These are phyloP conservation scores for Gaertneriomyces sp. DNA, from an alignment of 192 early-diverging fungal species.

Conservation along the genomic window DNA sequence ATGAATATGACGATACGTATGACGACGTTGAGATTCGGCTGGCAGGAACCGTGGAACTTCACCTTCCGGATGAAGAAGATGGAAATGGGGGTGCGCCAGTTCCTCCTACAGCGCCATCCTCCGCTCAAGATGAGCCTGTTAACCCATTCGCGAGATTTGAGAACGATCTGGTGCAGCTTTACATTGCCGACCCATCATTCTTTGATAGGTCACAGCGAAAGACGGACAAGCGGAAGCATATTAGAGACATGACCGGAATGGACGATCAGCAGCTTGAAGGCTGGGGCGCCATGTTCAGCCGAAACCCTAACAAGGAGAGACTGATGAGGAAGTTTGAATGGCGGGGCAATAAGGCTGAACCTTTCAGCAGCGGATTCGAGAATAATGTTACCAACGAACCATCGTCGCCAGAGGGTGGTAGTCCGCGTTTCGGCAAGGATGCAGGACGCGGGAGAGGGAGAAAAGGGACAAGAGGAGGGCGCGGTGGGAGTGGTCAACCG, in stretches of 20 bases:
- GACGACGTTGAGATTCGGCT: conserved; percentile 67
- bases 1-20: conserved; percentile 85
- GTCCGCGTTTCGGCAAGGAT: conserved; percentile 13
- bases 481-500: neutral
- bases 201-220: conserved; percentile 66
- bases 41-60: conserved; percentile 50
- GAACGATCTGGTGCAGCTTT: conserved; percentile 58
- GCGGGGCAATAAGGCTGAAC: conserved; percentile 47
- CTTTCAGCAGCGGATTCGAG: neutral
- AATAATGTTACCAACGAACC: conserved; percentile 6
- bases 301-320: conserved; percentile 71
- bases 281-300: conserved; percentile 82
- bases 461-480: conserved; percentile 13
- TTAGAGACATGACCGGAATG: conserved; percentile 68
- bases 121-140: conserved; percentile 30
- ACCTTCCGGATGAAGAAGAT: conserved; percentile 50
- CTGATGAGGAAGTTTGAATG: conserved; percentile 60
- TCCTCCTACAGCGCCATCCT: neutral
- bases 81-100: conserved; percentile 9
- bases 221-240: conserved; percentile 50
- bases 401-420: conserved; percentile 3
- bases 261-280: conserved; percentile 91
- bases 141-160: conserved; percentile 58
- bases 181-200: conserved; percentile 49
- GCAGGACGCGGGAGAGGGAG: conserved; percentile 20